Evolutionary conservation across 1,284 basidiomycete species (phyloP), one percentile per base, ranked within the genome.

Genomic region (Irpex rosettiformis): DNA sequence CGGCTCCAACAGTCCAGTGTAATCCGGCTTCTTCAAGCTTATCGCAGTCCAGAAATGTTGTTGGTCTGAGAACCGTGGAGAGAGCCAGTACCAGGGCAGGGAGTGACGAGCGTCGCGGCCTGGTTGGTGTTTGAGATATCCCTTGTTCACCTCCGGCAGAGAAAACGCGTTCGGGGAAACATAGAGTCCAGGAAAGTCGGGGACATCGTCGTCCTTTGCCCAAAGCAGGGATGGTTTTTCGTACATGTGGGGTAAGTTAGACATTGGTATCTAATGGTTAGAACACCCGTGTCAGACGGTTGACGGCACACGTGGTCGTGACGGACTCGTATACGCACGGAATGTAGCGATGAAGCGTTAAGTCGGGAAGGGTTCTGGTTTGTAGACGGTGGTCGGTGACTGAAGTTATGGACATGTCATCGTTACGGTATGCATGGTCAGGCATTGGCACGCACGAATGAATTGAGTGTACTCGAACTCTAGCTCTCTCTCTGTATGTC

Each of bases 91-190:
- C 33, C 33, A 37, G 11, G 33, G 33, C 1, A 2, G 3, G 10
- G 33, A n/a, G 10, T 10, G 33, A 10, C 11, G 10, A 37, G 33
- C 33, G 33, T 10, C 10, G n/a, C n/a, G n/a, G 11, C 10, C n/a
- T 11, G 33, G 11, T 37, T 37, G 11, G 11, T 37, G 11, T n/a
- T 11, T 37, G 33, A n/a, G 11, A 10, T 2, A 3, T n/a, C 33
- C 33, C n/a, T 3, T 3, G 10, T 10, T n/a, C 33, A 37, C n/a
- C 33, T 10, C n/a, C 5, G 33, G 33, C 56, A 62, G 60, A 70
- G 71, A 13, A 74, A 65, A 45, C 68, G 66, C 10, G 63, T 53
- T 22, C 72, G 24, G 54, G 69, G 75, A 3, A 72, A 62, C 6
- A 61, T 54, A 0, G 68, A 69, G 0, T 73, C 65, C 24, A 70